Percentiles rank a stretch among this genome's conserved stretches.
These are phyloP conservation scores for Earliella scabrosa DNA, from an alignment of 1,284 basidiomycete genomes.

Conservation along the genomic window DNA sequence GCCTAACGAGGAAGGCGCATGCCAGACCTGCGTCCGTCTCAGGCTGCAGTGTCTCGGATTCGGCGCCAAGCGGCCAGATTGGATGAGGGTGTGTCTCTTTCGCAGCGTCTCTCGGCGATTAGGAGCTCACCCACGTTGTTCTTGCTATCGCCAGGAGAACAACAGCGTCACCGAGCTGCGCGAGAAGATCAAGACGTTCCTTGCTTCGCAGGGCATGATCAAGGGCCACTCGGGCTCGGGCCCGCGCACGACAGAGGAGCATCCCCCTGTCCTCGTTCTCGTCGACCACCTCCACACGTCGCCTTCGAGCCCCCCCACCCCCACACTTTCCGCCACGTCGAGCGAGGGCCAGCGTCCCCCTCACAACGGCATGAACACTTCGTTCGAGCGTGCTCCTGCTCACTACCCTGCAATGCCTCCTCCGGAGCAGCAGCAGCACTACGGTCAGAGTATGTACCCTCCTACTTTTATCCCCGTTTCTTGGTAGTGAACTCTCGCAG, in stretches of 20 bases:
- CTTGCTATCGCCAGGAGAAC: conserved; percentile 54
- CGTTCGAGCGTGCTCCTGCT: conserved; percentile 46
- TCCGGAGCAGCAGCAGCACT: conserved; percentile 27
- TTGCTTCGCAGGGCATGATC: conserved; percentile 83
- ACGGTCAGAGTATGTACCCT: conserved; percentile 37
- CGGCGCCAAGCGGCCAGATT: conserved; percentile 82
- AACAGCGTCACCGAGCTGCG: conserved; percentile 67
- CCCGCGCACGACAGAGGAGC: conserved; percentile 56
- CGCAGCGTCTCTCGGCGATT: conserved; percentile 9
- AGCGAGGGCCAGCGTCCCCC: conserved; percentile 45
- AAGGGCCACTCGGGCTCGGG: conserved; percentile 79
- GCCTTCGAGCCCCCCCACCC: conserved; percentile 57
- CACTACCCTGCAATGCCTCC: conserved; percentile 34
- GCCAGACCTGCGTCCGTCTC: conserved; percentile 77
- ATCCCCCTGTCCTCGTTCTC: conserved; percentile 58
- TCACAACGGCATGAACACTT: conserved; percentile 38
- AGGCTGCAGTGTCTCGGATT: conserved; percentile 86
- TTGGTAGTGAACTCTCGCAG: conserved; percentile 36
- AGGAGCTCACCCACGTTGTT: conserved; percentile 15
- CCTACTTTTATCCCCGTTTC: conserved; percentile 21
- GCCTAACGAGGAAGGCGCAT: conserved; percentile 60
- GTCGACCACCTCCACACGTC: conserved; percentile 50
- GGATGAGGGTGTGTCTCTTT: conserved; percentile 65
- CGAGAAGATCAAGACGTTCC: conserved; percentile 77
- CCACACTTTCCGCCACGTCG: conserved; percentile 50